A percentile compares a stretch with the other conserved stretches of the same genome.
Evolutionary conservation across 768 basidiomycete species (phyloP).

Genomic region (Coprinopsis marcescibilis): DNA sequence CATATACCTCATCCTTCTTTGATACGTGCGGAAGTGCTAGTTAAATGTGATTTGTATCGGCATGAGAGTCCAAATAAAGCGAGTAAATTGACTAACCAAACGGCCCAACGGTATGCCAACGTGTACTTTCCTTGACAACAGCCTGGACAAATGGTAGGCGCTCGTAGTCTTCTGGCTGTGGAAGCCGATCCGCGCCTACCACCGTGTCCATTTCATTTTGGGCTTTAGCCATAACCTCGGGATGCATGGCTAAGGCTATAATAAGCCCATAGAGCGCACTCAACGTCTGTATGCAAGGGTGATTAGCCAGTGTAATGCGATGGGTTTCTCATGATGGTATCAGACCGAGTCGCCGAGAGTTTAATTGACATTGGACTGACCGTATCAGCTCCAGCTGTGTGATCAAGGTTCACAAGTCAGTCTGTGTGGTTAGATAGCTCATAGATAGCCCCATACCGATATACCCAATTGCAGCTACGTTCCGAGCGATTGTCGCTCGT

Average conservation of each 20-base stretch:
- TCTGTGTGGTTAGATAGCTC: no score
- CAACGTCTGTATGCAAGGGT: background rate
- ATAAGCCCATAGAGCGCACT: conserved; percentile 9
- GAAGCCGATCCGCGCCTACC: conserved; percentile 15
- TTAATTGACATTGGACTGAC: background rate
- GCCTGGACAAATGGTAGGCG: conserved; percentile 19
- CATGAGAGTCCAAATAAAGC: background rate
- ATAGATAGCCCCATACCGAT: background rate
- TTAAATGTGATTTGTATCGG: background rate
- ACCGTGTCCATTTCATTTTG: conserved; percentile 22
- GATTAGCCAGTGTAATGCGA: background rate
- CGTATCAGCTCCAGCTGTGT: conserved; percentile 1
- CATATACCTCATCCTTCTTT: conserved; percentile 26
- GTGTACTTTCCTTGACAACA: conserved; percentile 16
- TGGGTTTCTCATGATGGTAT: background rate
- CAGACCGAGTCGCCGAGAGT: background rate
- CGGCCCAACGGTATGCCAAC: conserved; percentile 11
- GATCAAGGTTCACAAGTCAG: background rate
- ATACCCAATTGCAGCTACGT: background rate
- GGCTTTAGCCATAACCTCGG: conserved; percentile 15
- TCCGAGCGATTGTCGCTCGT: no score
- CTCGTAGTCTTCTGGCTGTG: conserved; percentile 15
- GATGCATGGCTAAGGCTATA: conserved; percentile 13
- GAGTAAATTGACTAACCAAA: conserved; percentile 5
- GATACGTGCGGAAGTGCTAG: conserved; percentile 14